Evolutionary conservation across 108 stramenopile species (phyloP).

Genomic region (Epipyxis sp.): DNA sequence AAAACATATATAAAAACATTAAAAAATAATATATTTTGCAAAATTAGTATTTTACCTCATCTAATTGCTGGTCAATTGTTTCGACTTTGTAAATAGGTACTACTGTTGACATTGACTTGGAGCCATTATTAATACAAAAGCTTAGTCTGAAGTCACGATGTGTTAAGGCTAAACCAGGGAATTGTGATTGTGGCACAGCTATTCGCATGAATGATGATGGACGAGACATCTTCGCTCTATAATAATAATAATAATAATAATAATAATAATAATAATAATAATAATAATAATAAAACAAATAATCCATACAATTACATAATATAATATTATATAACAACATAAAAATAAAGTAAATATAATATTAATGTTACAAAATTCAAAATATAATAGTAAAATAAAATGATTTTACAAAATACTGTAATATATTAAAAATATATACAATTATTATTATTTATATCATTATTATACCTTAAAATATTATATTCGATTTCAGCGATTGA

Average conservation of each 20-base stretch:
- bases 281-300: slow-evolving; percentile 39
- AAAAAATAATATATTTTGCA: neutral
- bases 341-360: too few relatives aligned
- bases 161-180: slow-evolving; percentile 55
- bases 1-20: neutral
- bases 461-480: slow-evolving; percentile 58
- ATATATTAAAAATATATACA: slow-evolving; percentile 57
- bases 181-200: slow-evolving; percentile 23
- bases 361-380: neutral
- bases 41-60: neutral
- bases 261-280: slow-evolving; percentile 57
- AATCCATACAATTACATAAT: too few relatives aligned
- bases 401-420: slow-evolving; percentile 7
- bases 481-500: slow-evolving; percentile 85
- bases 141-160: slow-evolving; percentile 61
- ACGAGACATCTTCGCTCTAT: neutral
- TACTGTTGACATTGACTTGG: slow-evolving; percentile 12
- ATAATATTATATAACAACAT: too few relatives aligned
- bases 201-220: neutral
- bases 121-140: slow-evolving; percentile 68
- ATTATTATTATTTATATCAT: too few relatives aligned
- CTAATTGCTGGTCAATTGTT: neutral
- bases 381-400: neutral
- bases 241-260: neutral
- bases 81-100: slow-evolving; percentile 5